phyloP scores from a whole-genome alignment of 768 basidiomycete genomes.

The Amanita pseudoporphyria region DNA sequence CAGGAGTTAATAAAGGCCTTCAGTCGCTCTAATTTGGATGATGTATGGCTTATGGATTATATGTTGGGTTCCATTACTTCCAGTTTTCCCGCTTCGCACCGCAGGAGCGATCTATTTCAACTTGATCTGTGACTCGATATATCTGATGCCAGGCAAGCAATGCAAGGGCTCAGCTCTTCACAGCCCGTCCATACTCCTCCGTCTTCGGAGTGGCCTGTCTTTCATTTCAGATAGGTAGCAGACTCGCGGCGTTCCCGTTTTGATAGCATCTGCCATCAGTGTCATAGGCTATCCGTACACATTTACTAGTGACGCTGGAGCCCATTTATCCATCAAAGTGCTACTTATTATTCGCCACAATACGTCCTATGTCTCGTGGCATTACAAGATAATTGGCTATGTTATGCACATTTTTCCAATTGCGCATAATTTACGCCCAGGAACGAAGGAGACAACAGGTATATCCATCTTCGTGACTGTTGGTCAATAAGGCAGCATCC shows the following conservation, averaged over 20 bases:
- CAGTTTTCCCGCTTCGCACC: slow-evolving; percentile 44
- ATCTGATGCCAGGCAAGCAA: slow-evolving; percentile 47
- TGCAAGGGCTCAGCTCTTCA: slow-evolving; percentile 61
- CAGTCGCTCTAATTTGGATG: slow-evolving; percentile 73
- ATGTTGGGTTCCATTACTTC: slow-evolving; percentile 49
- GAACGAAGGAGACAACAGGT: slow-evolving; percentile 67
- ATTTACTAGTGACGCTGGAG: neutral
- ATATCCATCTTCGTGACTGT: slow-evolving; percentile 76
- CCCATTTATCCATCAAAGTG: slow-evolving; percentile 26
- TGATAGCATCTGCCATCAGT: slow-evolving; percentile 32
- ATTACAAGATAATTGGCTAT: too few relatives aligned
- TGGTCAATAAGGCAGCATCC: slow-evolving; percentile 66
- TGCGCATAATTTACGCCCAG: slow-evolving; percentile 69
- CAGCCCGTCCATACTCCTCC: slow-evolving; percentile 76
- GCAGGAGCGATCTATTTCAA: slow-evolving; percentile 75
- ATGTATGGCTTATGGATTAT: slow-evolving; percentile 70
- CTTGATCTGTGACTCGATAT: slow-evolving; percentile 60
- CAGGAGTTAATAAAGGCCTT: slow-evolving; percentile 31
- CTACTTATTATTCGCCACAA: slow-evolving; percentile 37
- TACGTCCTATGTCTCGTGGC: neutral
- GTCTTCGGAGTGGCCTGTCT: slow-evolving; percentile 57
- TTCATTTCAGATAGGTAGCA: slow-evolving; percentile 61
- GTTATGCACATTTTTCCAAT: slow-evolving; percentile 29
- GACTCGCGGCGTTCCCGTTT: slow-evolving; percentile 42
- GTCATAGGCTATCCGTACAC: slow-evolving; percentile 58